Conservation (phyloP, 768 basidiomycete species). For the Russula ochroleuca region DNA sequence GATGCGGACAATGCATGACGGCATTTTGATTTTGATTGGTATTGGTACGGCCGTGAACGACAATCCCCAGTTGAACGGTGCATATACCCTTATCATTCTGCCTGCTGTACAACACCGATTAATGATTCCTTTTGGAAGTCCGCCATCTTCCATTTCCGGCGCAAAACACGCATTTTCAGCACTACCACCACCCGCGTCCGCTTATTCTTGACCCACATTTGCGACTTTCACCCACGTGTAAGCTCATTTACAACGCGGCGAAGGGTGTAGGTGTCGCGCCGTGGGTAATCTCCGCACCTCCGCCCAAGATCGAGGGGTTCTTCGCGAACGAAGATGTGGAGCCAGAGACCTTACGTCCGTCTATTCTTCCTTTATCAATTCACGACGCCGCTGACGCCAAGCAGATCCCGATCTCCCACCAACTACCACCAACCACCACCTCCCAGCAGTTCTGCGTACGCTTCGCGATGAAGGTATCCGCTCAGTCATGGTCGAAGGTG, state of each 20-base stretch:
- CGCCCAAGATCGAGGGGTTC: slow-evolving; percentile 29
- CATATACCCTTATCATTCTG: slow-evolving; percentile 28
- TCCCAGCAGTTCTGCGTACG: slow-evolving; percentile 47
- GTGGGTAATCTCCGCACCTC: slow-evolving; percentile 59
- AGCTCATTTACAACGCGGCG: slow-evolving; percentile 62
- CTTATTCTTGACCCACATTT: slow-evolving; percentile 77
- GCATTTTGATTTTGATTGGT: slow-evolving; percentile 86
- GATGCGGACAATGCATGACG: slow-evolving; percentile 91
- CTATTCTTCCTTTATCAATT: slow-evolving; percentile 28
- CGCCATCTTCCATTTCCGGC: slow-evolving; percentile 47
- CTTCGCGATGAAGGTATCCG: slow-evolving; percentile 56
- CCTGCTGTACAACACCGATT: slow-evolving; percentile 4
- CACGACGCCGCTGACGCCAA: not conserved
- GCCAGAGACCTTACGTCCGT: slow-evolving; percentile 35
- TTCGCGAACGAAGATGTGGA: slow-evolving; percentile 36
- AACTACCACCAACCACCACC: slow-evolving; percentile 39
- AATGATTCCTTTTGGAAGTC: slow-evolving; percentile 37
- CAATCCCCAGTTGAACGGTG: slow-evolving; percentile 91
- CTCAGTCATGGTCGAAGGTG: slow-evolving; percentile 95
- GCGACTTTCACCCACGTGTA: slow-evolving; percentile 61
- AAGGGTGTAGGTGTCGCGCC: slow-evolving; percentile 59
- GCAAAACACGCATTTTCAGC: slow-evolving; percentile 29
- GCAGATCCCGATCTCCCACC: slow-evolving; percentile 20
- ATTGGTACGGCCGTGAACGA: slow-evolving; percentile 88
- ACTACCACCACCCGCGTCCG: slow-evolving; percentile 64